phyloP scores from a whole-genome alignment of 108 stramenopile species.

The Cyclotella sp. region DNA sequence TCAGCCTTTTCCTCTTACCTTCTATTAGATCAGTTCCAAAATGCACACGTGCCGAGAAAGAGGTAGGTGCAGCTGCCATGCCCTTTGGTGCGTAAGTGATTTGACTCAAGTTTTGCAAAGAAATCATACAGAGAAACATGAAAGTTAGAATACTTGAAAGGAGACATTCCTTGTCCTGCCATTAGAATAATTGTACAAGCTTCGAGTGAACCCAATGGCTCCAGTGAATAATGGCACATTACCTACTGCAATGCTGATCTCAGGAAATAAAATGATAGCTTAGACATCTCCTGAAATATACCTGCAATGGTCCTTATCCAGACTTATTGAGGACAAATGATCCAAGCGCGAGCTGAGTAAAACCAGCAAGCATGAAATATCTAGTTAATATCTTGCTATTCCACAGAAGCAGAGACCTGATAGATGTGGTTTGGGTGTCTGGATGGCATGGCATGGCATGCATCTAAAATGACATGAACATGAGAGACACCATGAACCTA shows the following conservation, averaged over 20 bases:
- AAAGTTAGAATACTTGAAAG: slow-evolving; percentile 9
- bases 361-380: slow-evolving; percentile 11
- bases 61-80: neutral
- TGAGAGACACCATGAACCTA: neutral
- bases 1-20: too few species aligned
- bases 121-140: slow-evolving; percentile 9
- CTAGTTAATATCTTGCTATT: slow-evolving; percentile 2
- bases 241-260: slow-evolving; percentile 13
- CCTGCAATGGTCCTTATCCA: slow-evolving; percentile 9
- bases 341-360: slow-evolving; percentile 19
- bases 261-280: slow-evolving; percentile 5
- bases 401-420: slow-evolving; percentile 10
- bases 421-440: slow-evolving; percentile 1
- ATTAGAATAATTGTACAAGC: neutral
- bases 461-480: slow-evolving; percentile 15
- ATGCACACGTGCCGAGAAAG: neutral
- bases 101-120: neutral
- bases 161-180: neutral
- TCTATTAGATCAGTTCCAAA: too few species aligned
- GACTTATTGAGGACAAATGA: neutral
- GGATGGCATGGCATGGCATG: slow-evolving; percentile 17
- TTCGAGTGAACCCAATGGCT: slow-evolving; percentile 4
- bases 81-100: slow-evolving; percentile 3
- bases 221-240: slow-evolving; percentile 6
- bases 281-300: neutral